phyloP scores from a whole-genome alignment of 306 rosid species.

The Sphenostylis stenocarpa region DNA sequence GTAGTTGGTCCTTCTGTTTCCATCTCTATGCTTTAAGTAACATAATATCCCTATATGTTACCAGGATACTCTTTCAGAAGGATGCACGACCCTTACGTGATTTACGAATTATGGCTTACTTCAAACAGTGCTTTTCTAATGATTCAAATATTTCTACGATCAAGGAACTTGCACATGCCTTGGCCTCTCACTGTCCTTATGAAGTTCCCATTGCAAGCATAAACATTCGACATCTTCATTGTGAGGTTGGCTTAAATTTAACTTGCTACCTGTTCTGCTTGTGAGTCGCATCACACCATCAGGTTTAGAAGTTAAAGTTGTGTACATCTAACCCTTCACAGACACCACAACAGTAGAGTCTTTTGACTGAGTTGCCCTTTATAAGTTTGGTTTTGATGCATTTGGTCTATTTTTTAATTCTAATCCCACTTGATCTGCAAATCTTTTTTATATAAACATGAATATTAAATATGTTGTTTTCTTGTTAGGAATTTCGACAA shows the following conservation, averaged over 20 bases:
- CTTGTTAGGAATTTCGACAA: background rate
- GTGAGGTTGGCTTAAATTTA: constrained; percentile 57
- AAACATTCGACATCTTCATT: constrained; percentile 73
- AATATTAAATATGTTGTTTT: constrained; percentile 8
- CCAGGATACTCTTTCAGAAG: constrained; percentile 68
- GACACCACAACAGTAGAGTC: background rate
- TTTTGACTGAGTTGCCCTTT: constrained; percentile 5
- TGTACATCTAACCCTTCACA: constrained; percentile 3
- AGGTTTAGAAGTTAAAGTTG: constrained; percentile 2
- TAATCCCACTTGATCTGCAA: constrained; percentile 10
- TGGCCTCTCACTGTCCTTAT: constrained; percentile 80
- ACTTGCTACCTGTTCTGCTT: constrained; percentile 19
- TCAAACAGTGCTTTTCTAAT: constrained; percentile 77
- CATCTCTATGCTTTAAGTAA: background rate
- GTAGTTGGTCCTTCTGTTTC: constrained; percentile 3
- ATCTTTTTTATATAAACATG: background rate
- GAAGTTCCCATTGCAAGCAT: constrained; percentile 88
- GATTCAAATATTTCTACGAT: constrained; percentile 63
- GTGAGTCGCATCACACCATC: background rate
- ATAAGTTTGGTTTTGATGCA: constrained; percentile 22
- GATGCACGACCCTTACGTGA: constrained; percentile 74
- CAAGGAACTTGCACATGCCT: constrained; percentile 82
- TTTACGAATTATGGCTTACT: constrained; percentile 77
- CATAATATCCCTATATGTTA: constrained; percentile 13
- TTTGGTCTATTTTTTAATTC: constrained; percentile 11